phyloP scores from a whole-genome alignment of 2,329 filamentous ascomycete genomes.

The Ophiostoma sp. region DNA sequence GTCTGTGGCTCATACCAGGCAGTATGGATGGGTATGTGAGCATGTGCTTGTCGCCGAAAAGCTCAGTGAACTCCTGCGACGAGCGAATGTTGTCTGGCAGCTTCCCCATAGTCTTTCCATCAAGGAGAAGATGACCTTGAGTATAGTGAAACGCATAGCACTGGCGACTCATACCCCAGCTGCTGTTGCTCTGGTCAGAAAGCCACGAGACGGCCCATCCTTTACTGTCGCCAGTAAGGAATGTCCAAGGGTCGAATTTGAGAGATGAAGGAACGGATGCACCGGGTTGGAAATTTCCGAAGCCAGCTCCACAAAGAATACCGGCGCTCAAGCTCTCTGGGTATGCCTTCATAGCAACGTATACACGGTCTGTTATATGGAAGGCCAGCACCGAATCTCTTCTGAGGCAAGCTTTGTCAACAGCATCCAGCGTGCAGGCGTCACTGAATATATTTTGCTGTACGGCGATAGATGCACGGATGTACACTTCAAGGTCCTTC shows the following conservation, averaged over 20 bases:
- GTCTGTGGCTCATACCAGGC: conserved; percentile 49
- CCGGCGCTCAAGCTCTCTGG: neutral
- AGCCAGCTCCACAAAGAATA: neutral
- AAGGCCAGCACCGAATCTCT: conserved; percentile 15
- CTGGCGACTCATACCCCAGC: conserved; percentile 18
- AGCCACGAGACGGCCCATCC: conserved; percentile 19
- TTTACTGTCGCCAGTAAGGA: neutral
- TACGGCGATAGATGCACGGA: conserved; percentile 19
- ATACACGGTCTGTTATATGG: neutral
- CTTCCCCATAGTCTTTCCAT: conserved; percentile 37
- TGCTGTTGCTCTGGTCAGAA: neutral
- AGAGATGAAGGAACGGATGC: neutral
- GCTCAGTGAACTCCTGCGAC: conserved; percentile 39
- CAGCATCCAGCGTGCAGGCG: neutral
- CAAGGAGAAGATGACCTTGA: conserved; percentile 37
- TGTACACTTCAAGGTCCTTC: conserved; percentile 8
- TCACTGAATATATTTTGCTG: conserved; percentile 23
- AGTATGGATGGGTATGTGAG: conserved; percentile 48
- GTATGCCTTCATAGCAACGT: neutral
- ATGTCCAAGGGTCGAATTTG: neutral
- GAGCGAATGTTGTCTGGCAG: conserved; percentile 49
- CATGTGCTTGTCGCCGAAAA: conserved; percentile 52
- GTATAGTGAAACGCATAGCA: conserved; percentile 36
- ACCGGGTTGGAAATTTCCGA: neutral
- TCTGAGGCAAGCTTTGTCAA: neutral